Conservation (phyloP, 2,329 filamentous ascomycete genomes). For the Colletotrichum musicola region DNA sequence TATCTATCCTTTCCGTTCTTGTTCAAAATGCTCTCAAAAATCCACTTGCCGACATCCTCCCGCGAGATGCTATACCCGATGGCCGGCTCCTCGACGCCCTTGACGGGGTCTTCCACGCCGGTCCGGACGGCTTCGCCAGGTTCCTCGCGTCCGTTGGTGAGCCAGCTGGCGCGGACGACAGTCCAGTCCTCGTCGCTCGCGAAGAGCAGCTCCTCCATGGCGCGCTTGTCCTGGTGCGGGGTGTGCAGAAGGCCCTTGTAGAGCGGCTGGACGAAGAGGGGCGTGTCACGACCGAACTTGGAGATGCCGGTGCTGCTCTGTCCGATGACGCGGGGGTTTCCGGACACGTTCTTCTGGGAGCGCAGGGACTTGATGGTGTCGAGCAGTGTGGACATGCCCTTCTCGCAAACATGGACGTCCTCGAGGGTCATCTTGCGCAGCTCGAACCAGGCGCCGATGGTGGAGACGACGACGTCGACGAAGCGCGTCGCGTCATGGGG, state of each 20-base stretch:
- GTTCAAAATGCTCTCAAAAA: slow-evolving; percentile 52
- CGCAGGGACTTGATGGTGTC: slow-evolving; percentile 51
- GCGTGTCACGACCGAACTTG: slow-evolving; percentile 53
- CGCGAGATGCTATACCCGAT: slow-evolving; percentile 57
- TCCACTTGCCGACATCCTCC: slow-evolving; percentile 57
- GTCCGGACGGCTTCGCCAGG: slow-evolving; percentile 44
- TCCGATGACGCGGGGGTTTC: slow-evolving; percentile 52
- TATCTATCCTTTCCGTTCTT: slow-evolving; percentile 40
- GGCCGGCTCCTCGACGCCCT: slow-evolving; percentile 50
- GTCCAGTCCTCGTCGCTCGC: slow-evolving; percentile 46
- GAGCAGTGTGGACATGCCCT: slow-evolving; percentile 58
- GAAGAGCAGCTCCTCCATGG: slow-evolving; percentile 56
- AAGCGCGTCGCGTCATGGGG: slow-evolving; percentile 45
- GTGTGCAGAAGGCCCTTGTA: slow-evolving; percentile 53
- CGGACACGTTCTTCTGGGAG: slow-evolving; percentile 36
- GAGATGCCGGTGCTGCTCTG: slow-evolving; percentile 59
- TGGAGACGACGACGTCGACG: slow-evolving; percentile 61
- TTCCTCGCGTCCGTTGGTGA: slow-evolving; percentile 45
- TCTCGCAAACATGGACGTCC: slow-evolving; percentile 62
- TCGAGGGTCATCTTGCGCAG: slow-evolving; percentile 52
- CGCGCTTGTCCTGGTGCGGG: slow-evolving; percentile 59
- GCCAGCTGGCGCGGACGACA: slow-evolving; percentile 48
- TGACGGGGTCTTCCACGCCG: slow-evolving; percentile 49
- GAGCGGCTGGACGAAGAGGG: slow-evolving; percentile 53
- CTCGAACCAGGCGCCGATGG: slow-evolving; percentile 57